Conservation (phyloP, 1,139 yeast species). For the Sugiyamaella sp. region DNA sequence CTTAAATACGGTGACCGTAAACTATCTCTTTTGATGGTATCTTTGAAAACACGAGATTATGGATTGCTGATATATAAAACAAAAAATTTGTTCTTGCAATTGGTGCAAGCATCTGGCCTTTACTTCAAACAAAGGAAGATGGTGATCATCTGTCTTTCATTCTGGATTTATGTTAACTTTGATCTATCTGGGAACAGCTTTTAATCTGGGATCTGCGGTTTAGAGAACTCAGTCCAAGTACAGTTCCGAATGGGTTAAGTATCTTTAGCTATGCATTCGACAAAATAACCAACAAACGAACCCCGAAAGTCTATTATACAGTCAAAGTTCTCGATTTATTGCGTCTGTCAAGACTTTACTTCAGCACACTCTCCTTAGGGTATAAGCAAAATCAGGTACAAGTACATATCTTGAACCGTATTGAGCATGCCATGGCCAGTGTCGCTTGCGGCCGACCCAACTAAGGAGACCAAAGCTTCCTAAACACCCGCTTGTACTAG, state of each 20-base stretch:
- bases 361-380: slow-evolving; percentile 2
- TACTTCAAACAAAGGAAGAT: not conserved
- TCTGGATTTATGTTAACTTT: not conserved
- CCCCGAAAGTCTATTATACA: not conserved
- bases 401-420: not conserved
- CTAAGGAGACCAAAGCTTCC: no score
- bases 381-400: not conserved
- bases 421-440: not conserved
- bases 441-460: not conserved
- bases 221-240: not conserved
- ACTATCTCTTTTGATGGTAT: not conserved
- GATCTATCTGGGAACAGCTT: not conserved
- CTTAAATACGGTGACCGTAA: no score
- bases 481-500: no score
- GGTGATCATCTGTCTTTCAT: not conserved
- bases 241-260: not conserved
- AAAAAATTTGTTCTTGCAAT: not conserved
- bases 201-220: not conserved
- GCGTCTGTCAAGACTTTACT: not conserved
- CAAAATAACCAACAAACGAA: not conserved
- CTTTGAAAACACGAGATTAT: no score
- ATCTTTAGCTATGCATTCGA: not conserved
- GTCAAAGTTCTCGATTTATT: not conserved
- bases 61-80: not conserved
- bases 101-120: not conserved